Evolutionary conservation across 495 filamentous ascomycete genomes (phyloP).

Genomic region (Aspergillus wentii): DNA sequence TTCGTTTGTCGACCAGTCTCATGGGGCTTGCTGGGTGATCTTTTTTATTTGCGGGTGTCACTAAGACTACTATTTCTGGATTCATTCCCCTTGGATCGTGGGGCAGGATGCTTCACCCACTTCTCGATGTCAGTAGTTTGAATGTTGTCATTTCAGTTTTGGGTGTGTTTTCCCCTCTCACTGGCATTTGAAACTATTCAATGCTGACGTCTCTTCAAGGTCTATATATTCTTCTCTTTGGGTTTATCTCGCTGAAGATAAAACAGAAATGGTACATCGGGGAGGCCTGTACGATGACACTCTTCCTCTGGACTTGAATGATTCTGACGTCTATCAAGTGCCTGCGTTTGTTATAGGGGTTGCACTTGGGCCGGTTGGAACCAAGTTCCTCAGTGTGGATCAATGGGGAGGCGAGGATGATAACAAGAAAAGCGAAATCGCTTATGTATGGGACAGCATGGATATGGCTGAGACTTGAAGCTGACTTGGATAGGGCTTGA

Average conservation of each 20-base stretch:
- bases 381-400: slow-evolving; percentile 41
- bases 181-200: too few relatives aligned
- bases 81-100: too few relatives aligned
- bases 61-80: too few relatives aligned
- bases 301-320: background rate
- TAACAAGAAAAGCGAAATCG: slow-evolving; percentile 38
- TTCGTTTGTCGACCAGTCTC: too few relatives aligned
- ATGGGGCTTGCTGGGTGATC: too few relatives aligned
- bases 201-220: slow-evolving; percentile 15
- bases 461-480: too few relatives aligned
- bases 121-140: slow-evolving; percentile 47
- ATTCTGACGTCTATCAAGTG: slow-evolving; percentile 30
- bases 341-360: slow-evolving; percentile 46
- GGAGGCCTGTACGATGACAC: slow-evolving; percentile 40
- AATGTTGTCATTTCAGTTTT: slow-evolving; percentile 44
- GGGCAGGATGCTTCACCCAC: slow-evolving; percentile 39
- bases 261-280: slow-evolving; percentile 53
- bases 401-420: slow-evolving; percentile 35
- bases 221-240: slow-evolving; percentile 30
- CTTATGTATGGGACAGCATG: slow-evolving; percentile 25
- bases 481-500: slow-evolving; percentile 27
- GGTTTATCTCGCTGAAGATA: slow-evolving; percentile 47
- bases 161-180: slow-evolving; percentile 27
- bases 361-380: slow-evolving; percentile 42
- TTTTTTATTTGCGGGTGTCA: too few relatives aligned